Conservation (phyloP, 148 eudicot genomes). For the Rhododendron kiyosumense region DNA sequence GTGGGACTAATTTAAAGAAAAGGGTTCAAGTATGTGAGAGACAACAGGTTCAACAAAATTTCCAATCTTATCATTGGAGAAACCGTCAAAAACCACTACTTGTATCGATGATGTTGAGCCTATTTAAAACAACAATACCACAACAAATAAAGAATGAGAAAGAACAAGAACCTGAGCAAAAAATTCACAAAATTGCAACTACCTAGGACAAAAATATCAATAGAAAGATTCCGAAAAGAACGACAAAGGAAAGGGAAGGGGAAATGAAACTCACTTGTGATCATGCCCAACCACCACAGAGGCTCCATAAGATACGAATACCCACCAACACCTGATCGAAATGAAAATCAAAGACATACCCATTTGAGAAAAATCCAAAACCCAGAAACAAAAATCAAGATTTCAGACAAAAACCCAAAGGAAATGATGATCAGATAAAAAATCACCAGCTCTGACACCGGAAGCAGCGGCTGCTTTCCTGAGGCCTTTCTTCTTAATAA, state of each 20-base stretch:
- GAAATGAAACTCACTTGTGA: constrained; percentile 46
- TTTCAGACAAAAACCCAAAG: background rate
- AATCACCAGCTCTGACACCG: constrained; percentile 68
- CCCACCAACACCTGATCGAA: constrained; percentile 49
- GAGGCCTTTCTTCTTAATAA: constrained; percentile 75
- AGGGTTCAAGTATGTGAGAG: background rate
- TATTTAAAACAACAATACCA: background rate
- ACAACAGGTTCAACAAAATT: background rate
- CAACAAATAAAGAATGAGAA: background rate
- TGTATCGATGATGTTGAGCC: background rate
- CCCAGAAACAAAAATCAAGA: background rate
- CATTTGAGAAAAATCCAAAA: background rate
- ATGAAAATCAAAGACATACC: constrained; percentile 8
- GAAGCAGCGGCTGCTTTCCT: constrained; percentile 62
- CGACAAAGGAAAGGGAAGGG: background rate
- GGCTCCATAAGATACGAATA: constrained; percentile 65
- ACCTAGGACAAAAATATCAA: constrained; percentile 1
- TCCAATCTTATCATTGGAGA: background rate
- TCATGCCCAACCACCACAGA: constrained; percentile 75
- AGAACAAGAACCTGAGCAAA: background rate
- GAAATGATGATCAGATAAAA: background rate
- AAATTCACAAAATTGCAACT: background rate
- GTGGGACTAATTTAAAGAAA: background rate
- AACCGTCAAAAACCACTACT: background rate
- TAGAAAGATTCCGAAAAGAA: background rate